phyloP scores from a whole-genome alignment of 352 stramenopile species.

The Globisporangium spinosum region DNA sequence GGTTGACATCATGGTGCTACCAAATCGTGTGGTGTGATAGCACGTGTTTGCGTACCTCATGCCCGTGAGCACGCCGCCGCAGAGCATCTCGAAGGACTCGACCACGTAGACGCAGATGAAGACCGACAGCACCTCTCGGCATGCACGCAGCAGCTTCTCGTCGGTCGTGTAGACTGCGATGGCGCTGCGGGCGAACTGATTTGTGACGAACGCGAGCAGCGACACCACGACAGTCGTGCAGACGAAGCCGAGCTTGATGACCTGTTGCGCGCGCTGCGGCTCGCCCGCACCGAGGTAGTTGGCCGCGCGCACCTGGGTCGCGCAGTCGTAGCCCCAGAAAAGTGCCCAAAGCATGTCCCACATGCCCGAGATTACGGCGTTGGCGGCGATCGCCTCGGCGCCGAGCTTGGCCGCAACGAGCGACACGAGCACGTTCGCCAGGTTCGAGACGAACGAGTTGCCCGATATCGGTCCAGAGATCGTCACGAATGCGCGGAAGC shows the following conservation, averaged over 20 bases:
- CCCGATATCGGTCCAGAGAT: constrained; percentile 62
- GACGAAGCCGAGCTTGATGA: constrained; percentile 49
- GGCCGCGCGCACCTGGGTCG: constrained; percentile 71
- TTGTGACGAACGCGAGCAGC: constrained; percentile 43
- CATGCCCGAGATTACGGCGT: constrained; percentile 65
- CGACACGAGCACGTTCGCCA: constrained; percentile 62
- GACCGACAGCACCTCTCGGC: constrained; percentile 48
- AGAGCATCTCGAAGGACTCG: constrained; percentile 61
- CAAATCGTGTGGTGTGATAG: neutral
- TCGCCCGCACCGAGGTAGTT: constrained; percentile 69
- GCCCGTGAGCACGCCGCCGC: constrained; percentile 51
- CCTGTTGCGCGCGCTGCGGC: constrained; percentile 41
- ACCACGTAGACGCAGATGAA: constrained; percentile 60
- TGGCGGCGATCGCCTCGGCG: constrained; percentile 53
- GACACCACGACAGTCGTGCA: constrained; percentile 51
- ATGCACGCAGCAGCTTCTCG: constrained; percentile 39
- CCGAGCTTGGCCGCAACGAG: constrained; percentile 64
- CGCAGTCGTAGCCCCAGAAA: constrained; percentile 79
- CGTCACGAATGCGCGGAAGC: constrained; percentile 40
- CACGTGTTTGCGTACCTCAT: constrained; percentile 41
- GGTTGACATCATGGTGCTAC: neutral
- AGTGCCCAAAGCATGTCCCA: constrained; percentile 70
- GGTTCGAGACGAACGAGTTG: constrained; percentile 74
- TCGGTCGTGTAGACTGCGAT: constrained; percentile 64
- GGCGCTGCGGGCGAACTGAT: constrained; percentile 40